These are phyloP conservation scores for Amanita pseudoporphyria DNA, from an alignment of 768 basidiomycete species.

Conservation along the genomic window DNA sequence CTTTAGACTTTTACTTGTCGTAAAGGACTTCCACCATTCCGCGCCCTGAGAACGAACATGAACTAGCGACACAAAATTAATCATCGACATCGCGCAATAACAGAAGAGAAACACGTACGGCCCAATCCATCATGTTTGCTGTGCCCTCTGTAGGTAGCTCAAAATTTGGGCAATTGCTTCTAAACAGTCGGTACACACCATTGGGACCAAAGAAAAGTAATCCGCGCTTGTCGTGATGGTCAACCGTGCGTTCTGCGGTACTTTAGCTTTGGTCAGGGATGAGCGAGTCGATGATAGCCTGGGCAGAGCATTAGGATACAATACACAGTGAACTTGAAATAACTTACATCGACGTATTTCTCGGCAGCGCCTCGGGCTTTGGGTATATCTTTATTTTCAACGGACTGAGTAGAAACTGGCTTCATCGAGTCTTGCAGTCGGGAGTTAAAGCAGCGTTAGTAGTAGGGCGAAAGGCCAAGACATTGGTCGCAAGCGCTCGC, in stretches of 20 bases:
- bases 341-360: constrained; percentile 90
- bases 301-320: constrained; percentile 8
- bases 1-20: constrained; percentile 89
- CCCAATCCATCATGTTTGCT: constrained; percentile 99
- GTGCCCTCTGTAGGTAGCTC: constrained; percentile 60
- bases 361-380: constrained; percentile 83
- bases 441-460: too few relatives aligned
- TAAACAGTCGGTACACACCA: constrained; percentile 34
- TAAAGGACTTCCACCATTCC: constrained; percentile 97
- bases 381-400: constrained; percentile 98
- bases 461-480: not conserved
- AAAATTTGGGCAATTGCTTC: not conserved
- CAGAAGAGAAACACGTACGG: constrained; percentile 51
- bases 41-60: constrained; percentile 82
- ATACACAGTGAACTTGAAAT: not conserved
- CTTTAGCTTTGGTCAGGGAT: constrained; percentile 94
- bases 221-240: constrained; percentile 81
- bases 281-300: constrained; percentile 90
- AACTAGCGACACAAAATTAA: constrained; percentile 29
- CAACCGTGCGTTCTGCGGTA: constrained; percentile 89
- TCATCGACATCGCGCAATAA: not conserved
- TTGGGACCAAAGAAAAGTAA: too few relatives aligned
- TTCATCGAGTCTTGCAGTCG: constrained; percentile 63
- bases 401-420: constrained; percentile 84
- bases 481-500: too few relatives aligned